A percentile compares a stretch with the other conserved stretches of the same genome.
Evolutionary conservation across 2,329 filamentous ascomycete species (phyloP).

Genomic region (Ceratocystis colombiana): DNA sequence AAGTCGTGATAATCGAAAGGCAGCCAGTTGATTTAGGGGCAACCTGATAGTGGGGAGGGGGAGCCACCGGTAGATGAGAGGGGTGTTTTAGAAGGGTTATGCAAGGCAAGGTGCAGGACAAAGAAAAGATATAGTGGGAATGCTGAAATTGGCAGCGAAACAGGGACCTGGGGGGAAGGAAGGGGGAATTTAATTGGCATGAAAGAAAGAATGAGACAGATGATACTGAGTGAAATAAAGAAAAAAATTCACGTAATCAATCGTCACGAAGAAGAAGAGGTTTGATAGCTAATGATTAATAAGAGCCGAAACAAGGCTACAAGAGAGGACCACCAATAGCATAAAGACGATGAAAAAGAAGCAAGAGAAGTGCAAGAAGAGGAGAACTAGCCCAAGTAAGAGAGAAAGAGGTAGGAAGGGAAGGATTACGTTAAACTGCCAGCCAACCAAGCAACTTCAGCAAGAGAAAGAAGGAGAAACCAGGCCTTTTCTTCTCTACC

Average conservation of each 20-base stretch:
- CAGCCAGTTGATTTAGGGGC: conserved; percentile 4
- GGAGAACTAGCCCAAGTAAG: neutral
- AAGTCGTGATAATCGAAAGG: neutral
- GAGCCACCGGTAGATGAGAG: neutral
- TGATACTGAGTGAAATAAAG: conserved; percentile 1
- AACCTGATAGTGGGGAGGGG: conserved; percentile 6
- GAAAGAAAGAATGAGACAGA: conserved; percentile 8
- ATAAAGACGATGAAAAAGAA: neutral
- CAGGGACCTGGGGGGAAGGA: neutral
- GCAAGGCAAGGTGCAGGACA: neutral
- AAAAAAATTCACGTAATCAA: neutral
- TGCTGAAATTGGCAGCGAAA: conserved; percentile 10
- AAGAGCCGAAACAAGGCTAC: neutral
- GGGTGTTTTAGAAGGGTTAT: conserved; percentile 11
- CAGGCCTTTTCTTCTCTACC: neutral
- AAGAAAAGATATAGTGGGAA: neutral
- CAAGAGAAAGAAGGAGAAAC: neutral
- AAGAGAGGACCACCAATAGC: neutral
- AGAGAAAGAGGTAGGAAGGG: neutral
- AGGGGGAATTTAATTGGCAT: neutral
- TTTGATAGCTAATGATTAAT: neutral
- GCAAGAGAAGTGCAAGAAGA: neutral
- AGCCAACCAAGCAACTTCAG: neutral
- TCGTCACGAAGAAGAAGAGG: neutral
- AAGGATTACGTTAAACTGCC: conserved; percentile 4